Evolutionary conservation across 2,329 filamentous ascomycete species (phyloP).

Genomic region (Pseudocercospora cruenta): DNA sequence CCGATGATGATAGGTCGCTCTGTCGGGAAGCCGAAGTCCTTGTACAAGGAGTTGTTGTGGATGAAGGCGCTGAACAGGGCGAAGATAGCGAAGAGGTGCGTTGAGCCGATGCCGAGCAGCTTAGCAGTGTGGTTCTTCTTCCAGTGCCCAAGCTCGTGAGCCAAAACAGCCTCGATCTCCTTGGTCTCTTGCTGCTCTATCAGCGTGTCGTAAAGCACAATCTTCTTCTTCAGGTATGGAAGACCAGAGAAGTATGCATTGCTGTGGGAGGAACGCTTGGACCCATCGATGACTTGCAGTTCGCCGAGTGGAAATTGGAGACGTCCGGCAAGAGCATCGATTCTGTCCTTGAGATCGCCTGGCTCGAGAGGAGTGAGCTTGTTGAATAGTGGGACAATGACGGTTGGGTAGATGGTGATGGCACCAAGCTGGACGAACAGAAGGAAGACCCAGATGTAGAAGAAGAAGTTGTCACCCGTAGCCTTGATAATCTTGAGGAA

Average conservation of each 20-base stretch:
- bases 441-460: conserved; percentile 94
- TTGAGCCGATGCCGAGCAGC: conserved; percentile 78
- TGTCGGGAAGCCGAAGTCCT: conserved; percentile 83
- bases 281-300: conserved; percentile 91
- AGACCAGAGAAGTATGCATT: conserved; percentile 97
- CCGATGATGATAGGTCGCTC: conserved; percentile 92
- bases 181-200: conserved; percentile 92
- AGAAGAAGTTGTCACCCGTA: conserved; percentile 94
- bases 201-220: conserved; percentile 97
- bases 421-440: conserved; percentile 88
- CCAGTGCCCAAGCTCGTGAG: conserved; percentile 97
- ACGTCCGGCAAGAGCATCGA: conserved; percentile 79
- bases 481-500: conserved; percentile 93
- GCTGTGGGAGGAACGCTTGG: conserved; percentile 83
- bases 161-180: conserved; percentile 92
- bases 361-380: conserved; percentile 91
- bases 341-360: conserved; percentile 82
- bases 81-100: conserved; percentile 96
- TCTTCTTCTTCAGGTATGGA: conserved; percentile 99
- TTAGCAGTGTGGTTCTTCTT: conserved; percentile 92
- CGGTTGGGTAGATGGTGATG: conserved; percentile 94
- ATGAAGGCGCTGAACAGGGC: conserved; percentile 96
- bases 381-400: conserved; percentile 95
- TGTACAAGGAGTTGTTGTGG: conserved; percentile 89
- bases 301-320: conserved; percentile 91